These are phyloP conservation scores for Fusarium solani-melongenae DNA, from an alignment of 2,329 filamentous ascomycete genomes.

Conservation along the genomic window DNA sequence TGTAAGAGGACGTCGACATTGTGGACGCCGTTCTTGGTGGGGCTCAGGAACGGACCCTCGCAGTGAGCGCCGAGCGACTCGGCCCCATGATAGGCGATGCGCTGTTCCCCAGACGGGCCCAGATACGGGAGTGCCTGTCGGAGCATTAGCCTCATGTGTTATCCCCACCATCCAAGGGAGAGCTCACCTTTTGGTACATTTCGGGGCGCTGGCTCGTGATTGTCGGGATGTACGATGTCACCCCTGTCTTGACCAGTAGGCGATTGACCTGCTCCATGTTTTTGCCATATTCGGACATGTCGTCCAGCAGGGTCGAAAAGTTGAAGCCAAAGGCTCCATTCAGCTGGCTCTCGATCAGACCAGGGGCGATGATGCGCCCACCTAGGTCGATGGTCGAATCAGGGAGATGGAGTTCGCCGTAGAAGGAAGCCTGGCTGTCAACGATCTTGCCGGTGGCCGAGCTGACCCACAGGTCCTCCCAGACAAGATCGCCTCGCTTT, in stretches of 20 bases:
- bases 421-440: slow-evolving; percentile 74
- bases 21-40: slow-evolving; percentile 88
- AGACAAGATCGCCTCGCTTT: slow-evolving; percentile 73
- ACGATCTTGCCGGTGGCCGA: slow-evolving; percentile 85
- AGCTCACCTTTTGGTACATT: slow-evolving; percentile 78
- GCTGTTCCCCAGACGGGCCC: slow-evolving; percentile 72
- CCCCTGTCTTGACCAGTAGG: slow-evolving; percentile 79
- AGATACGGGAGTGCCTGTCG: slow-evolving; percentile 77
- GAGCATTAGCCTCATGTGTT: slow-evolving; percentile 36
- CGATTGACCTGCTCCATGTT: slow-evolving; percentile 78
- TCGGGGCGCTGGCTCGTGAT: slow-evolving; percentile 83
- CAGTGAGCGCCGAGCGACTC: slow-evolving; percentile 92
- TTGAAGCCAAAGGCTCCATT: slow-evolving; percentile 95
- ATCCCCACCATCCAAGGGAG: slow-evolving; percentile 25
- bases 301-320: slow-evolving; percentile 81
- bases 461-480: slow-evolving; percentile 90
- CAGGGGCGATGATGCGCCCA: slow-evolving; percentile 85
- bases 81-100: slow-evolving; percentile 75
- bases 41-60: slow-evolving; percentile 89
- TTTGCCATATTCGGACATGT: slow-evolving; percentile 76
- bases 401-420: slow-evolving; percentile 74
- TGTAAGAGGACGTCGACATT: slow-evolving; percentile 76
- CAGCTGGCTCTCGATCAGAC: slow-evolving; percentile 90
- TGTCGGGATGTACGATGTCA: slow-evolving; percentile 89
- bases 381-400: slow-evolving; percentile 82